Evolutionary conservation across 768 basidiomycete genomes (phyloP).

Genomic region (Russula griseocarnosa): DNA sequence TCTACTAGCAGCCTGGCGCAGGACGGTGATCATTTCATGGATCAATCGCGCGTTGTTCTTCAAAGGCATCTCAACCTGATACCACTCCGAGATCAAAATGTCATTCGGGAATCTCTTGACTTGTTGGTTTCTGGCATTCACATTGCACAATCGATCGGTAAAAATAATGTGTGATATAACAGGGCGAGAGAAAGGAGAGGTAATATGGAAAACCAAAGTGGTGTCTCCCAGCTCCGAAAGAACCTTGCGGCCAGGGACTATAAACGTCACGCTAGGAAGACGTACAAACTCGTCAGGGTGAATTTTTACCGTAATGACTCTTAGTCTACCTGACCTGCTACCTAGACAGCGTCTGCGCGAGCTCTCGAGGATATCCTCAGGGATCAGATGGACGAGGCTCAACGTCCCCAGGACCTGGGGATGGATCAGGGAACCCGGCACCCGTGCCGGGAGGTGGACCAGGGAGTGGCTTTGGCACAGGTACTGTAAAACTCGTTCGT

Average conservation of each 20-base stretch:
- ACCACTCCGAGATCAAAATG: background rate
- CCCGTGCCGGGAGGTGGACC: background rate
- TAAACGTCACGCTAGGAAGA: background rate
- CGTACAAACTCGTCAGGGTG: background rate
- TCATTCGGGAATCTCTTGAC: fast-evolving
- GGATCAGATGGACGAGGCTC: background rate
- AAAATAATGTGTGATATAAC: background rate
- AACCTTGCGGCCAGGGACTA: background rate
- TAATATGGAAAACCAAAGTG: background rate
- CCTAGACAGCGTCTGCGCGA: background rate
- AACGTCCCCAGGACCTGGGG: background rate
- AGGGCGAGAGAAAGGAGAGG: background rate
- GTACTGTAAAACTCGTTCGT: background rate
- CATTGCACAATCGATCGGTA: background rate
- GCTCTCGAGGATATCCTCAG: background rate
- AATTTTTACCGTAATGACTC: background rate
- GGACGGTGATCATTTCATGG: background rate
- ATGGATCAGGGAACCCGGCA: background rate
- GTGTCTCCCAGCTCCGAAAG: background rate
- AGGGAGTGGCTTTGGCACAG: too few species aligned
- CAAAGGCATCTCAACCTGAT: background rate
- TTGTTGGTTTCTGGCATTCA: background rate
- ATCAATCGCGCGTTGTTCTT: background rate
- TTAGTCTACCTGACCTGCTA: background rate
- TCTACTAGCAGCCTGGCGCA: background rate